phyloP scores from a whole-genome alignment of 345 rosid species.

The Citropsis articulata region DNA sequence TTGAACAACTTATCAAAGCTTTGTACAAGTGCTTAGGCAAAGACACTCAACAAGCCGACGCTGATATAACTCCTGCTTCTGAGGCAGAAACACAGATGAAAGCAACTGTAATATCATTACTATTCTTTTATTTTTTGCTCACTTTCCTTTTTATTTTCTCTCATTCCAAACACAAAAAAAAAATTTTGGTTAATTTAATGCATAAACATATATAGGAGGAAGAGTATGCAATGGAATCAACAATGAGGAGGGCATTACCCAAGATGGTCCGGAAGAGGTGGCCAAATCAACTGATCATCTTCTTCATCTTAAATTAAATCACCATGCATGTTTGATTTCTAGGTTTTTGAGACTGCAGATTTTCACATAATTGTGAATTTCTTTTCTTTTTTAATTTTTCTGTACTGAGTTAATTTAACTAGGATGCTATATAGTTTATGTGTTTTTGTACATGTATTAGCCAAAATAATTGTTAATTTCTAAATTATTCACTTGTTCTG shows the following conservation, averaged over 20 bases:
- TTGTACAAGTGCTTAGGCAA: neutral
- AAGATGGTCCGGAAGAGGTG: neutral
- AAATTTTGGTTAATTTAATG: neutral
- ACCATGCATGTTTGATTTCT: neutral
- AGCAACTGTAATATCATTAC: neutral
- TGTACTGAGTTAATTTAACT: neutral
- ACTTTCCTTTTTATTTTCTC: neutral
- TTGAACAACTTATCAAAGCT: neutral
- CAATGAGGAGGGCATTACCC: neutral
- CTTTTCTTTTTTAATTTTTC: too few relatives aligned
- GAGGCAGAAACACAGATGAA: neutral
- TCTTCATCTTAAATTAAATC: neutral
- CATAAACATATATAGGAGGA: neutral
- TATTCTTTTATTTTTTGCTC: neutral
- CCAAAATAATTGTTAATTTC: neutral
- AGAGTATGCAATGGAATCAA: neutral
- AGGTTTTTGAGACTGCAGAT: neutral
- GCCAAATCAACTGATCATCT: neutral
- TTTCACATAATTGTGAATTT: neutral
- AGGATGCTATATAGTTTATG: neutral
- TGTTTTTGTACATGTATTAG: neutral
- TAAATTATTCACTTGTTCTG: too few relatives aligned
- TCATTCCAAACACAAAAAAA: neutral
- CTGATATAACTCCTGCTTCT: neutral
- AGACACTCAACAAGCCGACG: neutral